Base-by-base conservation (phyloP, 1,284 basidiomycete species). In the Phellopilus nigrolimitatus region DNA sequence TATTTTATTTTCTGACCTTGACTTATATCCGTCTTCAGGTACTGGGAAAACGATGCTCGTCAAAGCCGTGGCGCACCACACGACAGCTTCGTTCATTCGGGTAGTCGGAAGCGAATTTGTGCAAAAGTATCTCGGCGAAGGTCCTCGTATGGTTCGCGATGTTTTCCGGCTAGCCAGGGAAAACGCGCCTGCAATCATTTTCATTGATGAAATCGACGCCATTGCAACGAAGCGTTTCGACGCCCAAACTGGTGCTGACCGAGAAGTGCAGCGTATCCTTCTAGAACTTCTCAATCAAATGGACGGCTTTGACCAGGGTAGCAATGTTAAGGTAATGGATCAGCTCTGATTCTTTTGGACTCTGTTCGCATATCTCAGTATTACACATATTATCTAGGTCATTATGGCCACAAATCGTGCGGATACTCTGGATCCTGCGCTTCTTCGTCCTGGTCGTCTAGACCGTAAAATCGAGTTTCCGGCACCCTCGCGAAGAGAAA, bases 211-310 rank as follows among this genome's bases (percentile, higher is more conserved):
- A 67, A 95, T 99, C 57, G 97, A 99, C 64, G 97, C 97, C 17
- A 99, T 99, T 65, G 97, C 97, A 3, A 99, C 97, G 34, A 99
- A 99, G 71, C 94, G 97, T 67, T 99, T 99, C 73, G 97, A 99
- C 64, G 97, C 97, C 3, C 97, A 99, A 68, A 99, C 97, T 1
- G 97, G 97, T 64, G 97, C 97, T 10, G 97, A 99, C 71, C 81
- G 97, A 60, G 97, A 99, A 72, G 97, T 99, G 15, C 97, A 99
- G 69, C 92, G 97, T 71, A 99, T 99, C 65, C 69, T 99, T 58
- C 83, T 99, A n/a, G 97, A 99, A 67, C 72, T 99, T 56, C 77
- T 99, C 56, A 99, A 97, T 67, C 97, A 99, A 67, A 99, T 99
- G 97, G 97, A 99, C 64, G 97, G 97, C 58, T 99, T 99, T 71